These are phyloP conservation scores for Rhododendron vialii DNA, from an alignment of 148 eudicot species.

Conservation along the genomic window DNA sequence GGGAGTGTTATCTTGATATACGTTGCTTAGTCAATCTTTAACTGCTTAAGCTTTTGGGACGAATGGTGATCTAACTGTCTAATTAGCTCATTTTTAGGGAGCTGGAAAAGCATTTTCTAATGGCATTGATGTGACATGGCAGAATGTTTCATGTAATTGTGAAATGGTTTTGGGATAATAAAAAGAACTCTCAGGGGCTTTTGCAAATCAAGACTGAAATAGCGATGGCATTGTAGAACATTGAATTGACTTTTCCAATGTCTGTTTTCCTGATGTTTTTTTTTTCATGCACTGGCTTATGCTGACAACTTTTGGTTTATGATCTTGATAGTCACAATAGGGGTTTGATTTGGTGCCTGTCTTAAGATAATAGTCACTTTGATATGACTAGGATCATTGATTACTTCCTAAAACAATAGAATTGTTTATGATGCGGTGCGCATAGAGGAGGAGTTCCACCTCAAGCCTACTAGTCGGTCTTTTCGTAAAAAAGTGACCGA, in stretches of 20 bases:
- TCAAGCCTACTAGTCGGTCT: too few species aligned
- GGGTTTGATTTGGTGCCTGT: background rate
- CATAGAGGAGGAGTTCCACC: too few species aligned
- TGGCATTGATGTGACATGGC: background rate
- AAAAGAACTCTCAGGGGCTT: background rate
- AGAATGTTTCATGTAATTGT: background rate
- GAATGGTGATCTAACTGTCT: background rate
- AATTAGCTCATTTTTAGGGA: background rate
- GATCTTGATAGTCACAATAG: background rate
- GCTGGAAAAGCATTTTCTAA: background rate
- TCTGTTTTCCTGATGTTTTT: background rate
- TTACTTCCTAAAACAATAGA: background rate
- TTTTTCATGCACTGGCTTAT: background rate
- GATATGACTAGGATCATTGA: background rate
- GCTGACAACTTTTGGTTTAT: background rate
- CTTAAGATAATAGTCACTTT: background rate
- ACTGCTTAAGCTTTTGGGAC: background rate
- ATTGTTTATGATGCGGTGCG: too few species aligned
- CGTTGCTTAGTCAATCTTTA: background rate
- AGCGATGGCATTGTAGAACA: background rate
- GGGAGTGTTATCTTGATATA: background rate
- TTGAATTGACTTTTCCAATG: background rate
- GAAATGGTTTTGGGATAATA: background rate
- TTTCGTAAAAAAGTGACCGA: too few species aligned
- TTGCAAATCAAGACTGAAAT: background rate